phyloP scores from a whole-genome alignment of 805 yeast genomes.

The Millerago galiae region DNA sequence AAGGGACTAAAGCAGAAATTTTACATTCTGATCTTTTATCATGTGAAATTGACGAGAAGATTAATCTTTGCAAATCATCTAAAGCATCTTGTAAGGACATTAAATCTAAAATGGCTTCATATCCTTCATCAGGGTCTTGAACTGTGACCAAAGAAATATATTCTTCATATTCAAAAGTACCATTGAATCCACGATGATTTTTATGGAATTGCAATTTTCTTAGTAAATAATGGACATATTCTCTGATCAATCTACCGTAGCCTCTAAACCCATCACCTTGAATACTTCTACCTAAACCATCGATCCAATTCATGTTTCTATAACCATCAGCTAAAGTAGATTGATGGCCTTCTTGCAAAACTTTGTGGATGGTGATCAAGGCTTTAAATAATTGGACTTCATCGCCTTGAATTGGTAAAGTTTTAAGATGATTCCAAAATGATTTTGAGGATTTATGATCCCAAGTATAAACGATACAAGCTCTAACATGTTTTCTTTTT shows the following conservation, averaged over 20 bases:
- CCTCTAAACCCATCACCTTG: slow-evolving; percentile 37
- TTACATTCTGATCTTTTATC: slow-evolving; percentile 65
- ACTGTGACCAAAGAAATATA: slow-evolving; percentile 82
- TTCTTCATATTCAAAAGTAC: slow-evolving; percentile 94
- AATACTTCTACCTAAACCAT: slow-evolving; percentile 55
- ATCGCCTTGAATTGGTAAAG: slow-evolving; percentile 73
- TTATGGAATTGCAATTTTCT: slow-evolving; percentile 78
- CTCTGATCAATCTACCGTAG: slow-evolving; percentile 69
- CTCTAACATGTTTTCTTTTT: slow-evolving; percentile 91
- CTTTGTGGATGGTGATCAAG: slow-evolving; percentile 79
- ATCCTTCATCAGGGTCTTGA: slow-evolving; percentile 93
- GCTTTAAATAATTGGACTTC: slow-evolving; percentile 85
- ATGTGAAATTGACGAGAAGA: slow-evolving; percentile 64
- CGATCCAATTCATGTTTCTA: slow-evolving; percentile 70
- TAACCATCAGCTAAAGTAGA: slow-evolving; percentile 75
- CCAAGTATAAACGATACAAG: slow-evolving; percentile 95
- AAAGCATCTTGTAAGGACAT: slow-evolving; percentile 81
- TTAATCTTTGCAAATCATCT: slow-evolving; percentile 68
- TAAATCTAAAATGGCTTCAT: slow-evolving; percentile 78
- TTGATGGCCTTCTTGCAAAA: slow-evolving; percentile 97
- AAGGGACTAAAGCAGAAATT: slow-evolving; percentile 80
- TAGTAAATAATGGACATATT: slow-evolving; percentile 64
- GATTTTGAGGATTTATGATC: slow-evolving; percentile 81
- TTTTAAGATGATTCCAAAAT: slow-evolving; percentile 78
- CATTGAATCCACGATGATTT: slow-evolving; percentile 83